Evolutionary conservation across 306 rosid species (phyloP).

Genomic region (Crotalaria pallida): DNA sequence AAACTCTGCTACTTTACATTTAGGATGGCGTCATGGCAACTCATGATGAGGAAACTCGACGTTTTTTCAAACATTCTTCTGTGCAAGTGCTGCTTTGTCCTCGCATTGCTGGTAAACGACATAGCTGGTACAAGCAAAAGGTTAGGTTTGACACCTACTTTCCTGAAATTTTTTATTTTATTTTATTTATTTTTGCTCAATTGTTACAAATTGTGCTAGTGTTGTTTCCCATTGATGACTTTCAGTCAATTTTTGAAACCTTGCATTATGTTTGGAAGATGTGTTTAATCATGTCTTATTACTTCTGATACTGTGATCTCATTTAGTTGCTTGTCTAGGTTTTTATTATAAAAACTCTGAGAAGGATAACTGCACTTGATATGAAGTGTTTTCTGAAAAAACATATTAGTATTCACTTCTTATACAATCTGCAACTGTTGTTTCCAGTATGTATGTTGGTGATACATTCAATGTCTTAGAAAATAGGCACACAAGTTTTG

Average conservation of each 20-base stretch:
- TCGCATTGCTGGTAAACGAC: slow-evolving; percentile 77
- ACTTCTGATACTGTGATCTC: not conserved
- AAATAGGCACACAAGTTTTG: not conserved
- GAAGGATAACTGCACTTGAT: not conserved
- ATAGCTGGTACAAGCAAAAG: slow-evolving; percentile 93
- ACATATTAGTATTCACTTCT: not conserved
- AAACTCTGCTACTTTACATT: slow-evolving; percentile 8
- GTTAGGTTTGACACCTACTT: slow-evolving; percentile 33
- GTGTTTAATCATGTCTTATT: not conserved
- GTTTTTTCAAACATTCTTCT: slow-evolving; percentile 85
- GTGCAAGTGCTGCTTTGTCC: slow-evolving; percentile 90
- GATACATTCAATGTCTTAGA: not conserved
- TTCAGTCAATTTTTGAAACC: not conserved
- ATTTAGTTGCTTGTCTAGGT: not conserved
- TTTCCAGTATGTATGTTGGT: not conserved
- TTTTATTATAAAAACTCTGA: not conserved
- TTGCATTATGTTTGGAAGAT: not conserved
- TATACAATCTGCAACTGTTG: not conserved
- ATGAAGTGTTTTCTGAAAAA: not conserved
- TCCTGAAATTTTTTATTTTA: not conserved
- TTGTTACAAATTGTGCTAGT: slow-evolving; percentile 8
- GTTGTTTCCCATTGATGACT: slow-evolving; percentile 1
- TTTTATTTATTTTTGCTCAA: not conserved
- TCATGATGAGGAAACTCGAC: slow-evolving; percentile 91
- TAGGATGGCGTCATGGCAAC: slow-evolving; percentile 98